These are phyloP conservation scores for Saturnispora ahearnii DNA, from an alignment of 805 yeast genomes.

Conservation along the genomic window DNA sequence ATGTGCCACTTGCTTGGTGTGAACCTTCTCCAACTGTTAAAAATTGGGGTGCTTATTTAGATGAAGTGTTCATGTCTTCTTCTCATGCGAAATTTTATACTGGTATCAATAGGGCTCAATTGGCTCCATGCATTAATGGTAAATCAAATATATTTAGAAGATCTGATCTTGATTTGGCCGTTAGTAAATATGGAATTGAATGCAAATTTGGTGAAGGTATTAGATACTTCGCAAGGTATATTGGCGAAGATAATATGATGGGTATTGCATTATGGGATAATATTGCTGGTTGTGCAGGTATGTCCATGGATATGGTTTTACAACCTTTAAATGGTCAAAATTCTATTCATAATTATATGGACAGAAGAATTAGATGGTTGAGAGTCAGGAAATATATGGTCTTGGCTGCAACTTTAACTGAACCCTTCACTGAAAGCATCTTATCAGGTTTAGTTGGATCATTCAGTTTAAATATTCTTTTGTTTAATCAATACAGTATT, in stretches of 20 bases:
- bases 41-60: slow-evolving; percentile 57
- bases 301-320: slow-evolving; percentile 69
- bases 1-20: slow-evolving; percentile 59
- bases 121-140: slow-evolving; percentile 90
- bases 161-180: slow-evolving; percentile 54
- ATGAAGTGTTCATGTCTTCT: slow-evolving; percentile 77
- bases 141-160: slow-evolving; percentile 72
- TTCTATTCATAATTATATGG: slow-evolving; percentile 44
- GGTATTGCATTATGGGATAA: slow-evolving; percentile 76
- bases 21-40: slow-evolving; percentile 11
- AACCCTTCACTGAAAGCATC: slow-evolving; percentile 77
- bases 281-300: slow-evolving; percentile 58
- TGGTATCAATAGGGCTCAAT: slow-evolving; percentile 59
- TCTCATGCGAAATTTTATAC: slow-evolving; percentile 82
- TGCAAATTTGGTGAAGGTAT: slow-evolving; percentile 39
- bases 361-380: slow-evolving; percentile 74
- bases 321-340: slow-evolving; percentile 54
- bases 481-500: slow-evolving; percentile 21
- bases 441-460: slow-evolving; percentile 61
- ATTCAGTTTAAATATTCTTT: slow-evolving; percentile 42
- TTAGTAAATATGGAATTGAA: slow-evolving; percentile 30
- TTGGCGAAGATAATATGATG: slow-evolving; percentile 91
- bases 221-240: slow-evolving; percentile 64
- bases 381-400: slow-evolving; percentile 86
- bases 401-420: slow-evolving; percentile 69